Evolutionary conservation across 805 yeast genomes (phyloP), one percentile per base, ranked within the genome.

Genomic region (Zygotorulaspora sp.): DNA sequence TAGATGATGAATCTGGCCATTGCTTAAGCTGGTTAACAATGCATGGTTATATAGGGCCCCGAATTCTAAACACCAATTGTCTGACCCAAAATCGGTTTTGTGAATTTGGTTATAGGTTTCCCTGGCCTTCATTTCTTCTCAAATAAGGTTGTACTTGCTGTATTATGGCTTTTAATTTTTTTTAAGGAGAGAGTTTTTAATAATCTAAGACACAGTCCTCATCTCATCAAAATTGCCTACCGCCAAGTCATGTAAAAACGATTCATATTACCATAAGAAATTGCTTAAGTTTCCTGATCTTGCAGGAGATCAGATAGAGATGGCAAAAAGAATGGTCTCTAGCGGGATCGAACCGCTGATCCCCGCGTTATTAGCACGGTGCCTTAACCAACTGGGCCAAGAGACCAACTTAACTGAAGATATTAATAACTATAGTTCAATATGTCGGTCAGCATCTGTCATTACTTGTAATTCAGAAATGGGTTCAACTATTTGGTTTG

Each of bases 341-440:
- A 56, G 58, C 61, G 59, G 61, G 61, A 54, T 56, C 61, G 61
- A 56, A 56, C 61, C 59, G 61, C 58, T 56, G 61, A 56, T 56
- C 61, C 59, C 59, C 56, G 61, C 61, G 61, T 56, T 56, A 56
- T 56, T 56, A 56, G 61, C 61, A 56, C 61, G 55, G 58, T 55
- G 61, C 61, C 61, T 56, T 56, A 56, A 56, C 61, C 61, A 56
- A 56, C 61, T 56, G 61, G 61, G 61, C 61, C 61, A 56, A 56
- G 61, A 48, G 55, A 56, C 53, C 61, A 34, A 13, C 10, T 25
- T 21, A 21, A 10, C 7, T 21, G 10, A 21, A 21, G 23, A 21
- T 21, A 8, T 21, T 21, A 21, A 7, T 21, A 8, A 8, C 10
- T 21, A 8, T 21, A 7, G 10, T 21, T 21, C 10, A 8, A 21